Evolutionary conservation across 139 green algal species (phyloP).

Genomic region (Zygnema cylindricum): DNA sequence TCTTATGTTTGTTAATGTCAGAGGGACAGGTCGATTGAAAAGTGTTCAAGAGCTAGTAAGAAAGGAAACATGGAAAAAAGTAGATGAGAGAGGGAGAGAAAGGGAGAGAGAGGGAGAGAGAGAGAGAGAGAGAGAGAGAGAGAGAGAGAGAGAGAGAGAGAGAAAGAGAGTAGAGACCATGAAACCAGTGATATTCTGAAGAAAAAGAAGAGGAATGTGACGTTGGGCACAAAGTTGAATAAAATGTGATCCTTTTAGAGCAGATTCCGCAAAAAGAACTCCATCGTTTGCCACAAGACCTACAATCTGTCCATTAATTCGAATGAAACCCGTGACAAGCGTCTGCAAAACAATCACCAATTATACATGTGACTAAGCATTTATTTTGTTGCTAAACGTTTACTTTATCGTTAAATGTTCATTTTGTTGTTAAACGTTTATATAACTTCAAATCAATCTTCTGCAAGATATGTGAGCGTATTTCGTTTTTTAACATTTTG

Average conservation of each 20-base stretch:
- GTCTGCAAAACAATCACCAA: too few relatives aligned
- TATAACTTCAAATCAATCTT: too few relatives aligned
- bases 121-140: neutral
- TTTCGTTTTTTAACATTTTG: too few relatives aligned
- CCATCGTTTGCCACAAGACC: constrained; percentile 93
- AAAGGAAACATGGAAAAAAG: neutral
- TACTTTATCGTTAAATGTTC: too few relatives aligned
- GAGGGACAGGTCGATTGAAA: neutral
- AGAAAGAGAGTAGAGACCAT: constrained; percentile 72
- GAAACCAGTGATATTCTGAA: constrained; percentile 86
- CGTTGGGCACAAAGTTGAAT: constrained; percentile 84
- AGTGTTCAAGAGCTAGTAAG: neutral
- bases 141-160: constrained; percentile 9
- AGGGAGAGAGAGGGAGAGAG: constrained; percentile 3
- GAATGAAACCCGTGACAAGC: constrained; percentile 80
- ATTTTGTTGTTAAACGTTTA: too few relatives aligned
- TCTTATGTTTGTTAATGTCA: too few relatives aligned
- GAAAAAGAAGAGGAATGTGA: constrained; percentile 86
- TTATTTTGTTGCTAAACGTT: too few relatives aligned
- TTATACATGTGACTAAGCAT: too few relatives aligned
- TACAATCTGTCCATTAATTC: constrained; percentile 62
- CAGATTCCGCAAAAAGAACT: constrained; percentile 86
- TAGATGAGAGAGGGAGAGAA: neutral
- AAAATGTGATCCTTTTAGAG: constrained; percentile 87
- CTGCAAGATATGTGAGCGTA: too few relatives aligned